Conservation (phyloP, 306 rosid species). For the Lathyrus tuberosus region DNA sequence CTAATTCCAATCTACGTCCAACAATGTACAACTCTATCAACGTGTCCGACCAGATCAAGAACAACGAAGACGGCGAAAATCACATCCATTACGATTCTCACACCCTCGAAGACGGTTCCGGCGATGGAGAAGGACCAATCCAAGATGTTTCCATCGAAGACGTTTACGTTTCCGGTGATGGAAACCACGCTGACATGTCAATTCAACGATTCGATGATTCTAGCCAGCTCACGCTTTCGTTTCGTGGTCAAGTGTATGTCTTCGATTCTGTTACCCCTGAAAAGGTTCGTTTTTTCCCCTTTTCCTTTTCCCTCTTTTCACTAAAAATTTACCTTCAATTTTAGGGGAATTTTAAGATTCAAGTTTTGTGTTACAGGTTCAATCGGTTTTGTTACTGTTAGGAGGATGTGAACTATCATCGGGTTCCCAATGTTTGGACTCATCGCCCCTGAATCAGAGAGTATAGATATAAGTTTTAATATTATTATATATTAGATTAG, state of each 20-base stretch:
- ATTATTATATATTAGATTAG: neutral
- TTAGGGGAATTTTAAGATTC: neutral
- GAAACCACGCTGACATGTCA: constrained; percentile 47
- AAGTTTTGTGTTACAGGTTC: constrained; percentile 60
- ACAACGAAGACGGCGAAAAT: constrained; percentile 53
- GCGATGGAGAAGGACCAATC: constrained; percentile 10
- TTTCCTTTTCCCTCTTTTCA: no score
- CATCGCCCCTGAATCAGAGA: constrained; percentile 58
- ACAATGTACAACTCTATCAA: constrained; percentile 74
- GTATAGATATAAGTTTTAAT: constrained; percentile 43
- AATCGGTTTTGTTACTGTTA: constrained; percentile 77
- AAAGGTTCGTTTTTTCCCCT: constrained; percentile 56
- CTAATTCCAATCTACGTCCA: constrained; percentile 39
- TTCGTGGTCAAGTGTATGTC: constrained; percentile 91
- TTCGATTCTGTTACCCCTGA: constrained; percentile 89
- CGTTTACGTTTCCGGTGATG: constrained; percentile 51
- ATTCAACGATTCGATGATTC: constrained; percentile 59
- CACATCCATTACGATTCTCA: constrained; percentile 63
- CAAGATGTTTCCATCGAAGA: constrained; percentile 59
- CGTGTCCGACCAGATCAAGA: constrained; percentile 63
- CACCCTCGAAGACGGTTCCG: constrained; percentile 60
- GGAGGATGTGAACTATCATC: constrained; percentile 78
- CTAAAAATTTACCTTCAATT: neutral
- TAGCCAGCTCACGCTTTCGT: constrained; percentile 89
- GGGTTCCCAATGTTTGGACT: constrained; percentile 56